Conservation (phyloP, 208 protist species). For the Wallacemonas sp. region DNA sequence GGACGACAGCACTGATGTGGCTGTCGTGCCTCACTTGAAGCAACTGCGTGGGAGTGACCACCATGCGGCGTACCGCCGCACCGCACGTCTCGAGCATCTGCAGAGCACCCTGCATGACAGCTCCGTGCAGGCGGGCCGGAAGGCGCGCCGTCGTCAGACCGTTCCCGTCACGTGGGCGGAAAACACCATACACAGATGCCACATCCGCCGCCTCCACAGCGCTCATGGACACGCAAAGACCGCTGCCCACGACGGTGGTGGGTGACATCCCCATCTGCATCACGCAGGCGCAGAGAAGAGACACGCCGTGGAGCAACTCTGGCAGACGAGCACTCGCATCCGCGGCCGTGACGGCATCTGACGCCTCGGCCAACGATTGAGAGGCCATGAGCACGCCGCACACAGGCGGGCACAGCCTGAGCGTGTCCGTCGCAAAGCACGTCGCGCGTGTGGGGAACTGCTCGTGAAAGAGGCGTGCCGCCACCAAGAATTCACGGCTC, state of each 20-base stretch:
- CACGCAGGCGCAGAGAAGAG: slow-evolving; percentile 48
- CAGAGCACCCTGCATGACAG: slow-evolving; percentile 2
- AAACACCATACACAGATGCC: slow-evolving; percentile 30
- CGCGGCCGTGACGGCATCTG: slow-evolving; percentile 22
- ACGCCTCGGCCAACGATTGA: not conserved
- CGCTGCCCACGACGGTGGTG: slow-evolving; percentile 47
- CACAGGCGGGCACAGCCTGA: not conserved
- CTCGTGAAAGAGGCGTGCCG: not conserved
- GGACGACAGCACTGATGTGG: too few relatives aligned
- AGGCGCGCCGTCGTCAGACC: slow-evolving; percentile 16
- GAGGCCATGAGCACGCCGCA: not conserved
- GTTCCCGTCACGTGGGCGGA: too few relatives aligned
- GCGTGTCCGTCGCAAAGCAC: not conserved
- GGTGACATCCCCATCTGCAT: slow-evolving; percentile 57
- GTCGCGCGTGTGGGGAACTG: not conserved
- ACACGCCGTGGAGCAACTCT: slow-evolving; percentile 8
- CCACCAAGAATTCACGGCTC: not conserved
- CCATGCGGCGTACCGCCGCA: not conserved
- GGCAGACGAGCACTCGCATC: too few relatives aligned
- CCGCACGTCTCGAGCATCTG: not conserved
- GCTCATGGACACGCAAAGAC: slow-evolving; percentile 46
- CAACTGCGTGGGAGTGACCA: slow-evolving; percentile 2
- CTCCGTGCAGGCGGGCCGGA: slow-evolving; percentile 33
- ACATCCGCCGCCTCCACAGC: slow-evolving; percentile 50
- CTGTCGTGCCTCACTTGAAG: not conserved